Conservation (phyloP, 73 alveolate species). For the Paraurostyla sp. region DNA sequence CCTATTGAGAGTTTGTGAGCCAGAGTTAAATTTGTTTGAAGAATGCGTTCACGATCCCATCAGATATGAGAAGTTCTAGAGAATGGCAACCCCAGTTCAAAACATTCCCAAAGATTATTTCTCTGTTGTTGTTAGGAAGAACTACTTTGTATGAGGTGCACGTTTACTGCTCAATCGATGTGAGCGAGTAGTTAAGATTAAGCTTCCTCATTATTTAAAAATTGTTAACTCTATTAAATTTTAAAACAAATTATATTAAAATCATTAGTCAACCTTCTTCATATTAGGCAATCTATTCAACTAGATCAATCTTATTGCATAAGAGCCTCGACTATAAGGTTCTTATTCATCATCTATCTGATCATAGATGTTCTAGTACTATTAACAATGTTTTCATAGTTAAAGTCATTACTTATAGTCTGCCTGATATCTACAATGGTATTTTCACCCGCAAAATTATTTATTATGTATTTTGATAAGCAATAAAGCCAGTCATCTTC, state of each 20-base stretch:
- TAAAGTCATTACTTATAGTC: neutral
- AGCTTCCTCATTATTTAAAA: too few species aligned
- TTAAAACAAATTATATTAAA: too few species aligned
- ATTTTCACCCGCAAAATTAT: neutral
- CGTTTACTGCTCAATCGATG: neutral
- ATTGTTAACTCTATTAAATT: too few species aligned
- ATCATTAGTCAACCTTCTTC: too few species aligned
- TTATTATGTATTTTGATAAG: neutral
- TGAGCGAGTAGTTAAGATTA: neutral
- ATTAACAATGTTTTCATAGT: neutral
- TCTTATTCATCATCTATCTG: conserved; percentile 40
- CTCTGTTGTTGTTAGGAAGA: conserved; percentile 51
- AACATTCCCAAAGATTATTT: conserved; percentile 69
- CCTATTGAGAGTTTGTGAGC: conserved; percentile 75
- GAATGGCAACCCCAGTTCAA: conserved; percentile 75
- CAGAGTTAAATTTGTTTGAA: conserved; percentile 73
- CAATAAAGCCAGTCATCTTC: neutral
- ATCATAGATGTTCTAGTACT: conserved; percentile 16
- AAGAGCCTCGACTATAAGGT: conserved; percentile 1
- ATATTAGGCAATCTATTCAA: too few species aligned
- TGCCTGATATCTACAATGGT: neutral
- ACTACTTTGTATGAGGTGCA: conserved; percentile 52
- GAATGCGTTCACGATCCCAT: conserved; percentile 81
- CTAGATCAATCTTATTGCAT: neutral
- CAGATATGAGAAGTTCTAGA: conserved; percentile 66